Conservation (phyloP, 225 moss, liverwort and hornwort species). For the Bryoerythrophyllum caledonicum region DNA sequence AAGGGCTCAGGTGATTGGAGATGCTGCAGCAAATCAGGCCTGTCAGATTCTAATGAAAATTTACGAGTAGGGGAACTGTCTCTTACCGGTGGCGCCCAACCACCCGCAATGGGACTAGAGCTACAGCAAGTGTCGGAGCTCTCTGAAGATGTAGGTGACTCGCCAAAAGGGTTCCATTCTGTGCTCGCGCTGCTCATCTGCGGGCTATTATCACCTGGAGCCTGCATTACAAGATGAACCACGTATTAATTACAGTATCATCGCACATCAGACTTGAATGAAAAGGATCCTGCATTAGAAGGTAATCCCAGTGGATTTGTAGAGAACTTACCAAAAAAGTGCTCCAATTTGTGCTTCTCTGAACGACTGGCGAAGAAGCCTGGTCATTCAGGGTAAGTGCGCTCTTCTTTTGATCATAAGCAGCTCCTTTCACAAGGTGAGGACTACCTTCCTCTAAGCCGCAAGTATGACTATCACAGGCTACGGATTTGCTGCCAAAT, state of each 20-base stretch:
- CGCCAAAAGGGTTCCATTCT: constrained; percentile 47
- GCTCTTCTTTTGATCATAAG: constrained; percentile 13
- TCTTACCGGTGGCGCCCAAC: constrained; percentile 30
- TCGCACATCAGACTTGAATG: constrained; percentile 10
- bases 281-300: neutral
- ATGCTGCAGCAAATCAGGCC: neutral
- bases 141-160: constrained; percentile 36
- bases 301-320: neutral
- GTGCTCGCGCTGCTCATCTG: constrained; percentile 37
- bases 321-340: constrained; percentile 22
- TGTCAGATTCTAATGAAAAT: constrained; percentile 32
- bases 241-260: constrained; percentile 13
- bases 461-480: neutral
- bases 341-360: constrained; percentile 34
- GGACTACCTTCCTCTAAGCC: constrained; percentile 7
- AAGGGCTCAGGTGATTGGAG: constrained; percentile 17
- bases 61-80: constrained; percentile 26
- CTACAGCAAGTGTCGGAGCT: constrained; percentile 27
- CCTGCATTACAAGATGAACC: constrained; percentile 27
- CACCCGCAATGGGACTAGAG: constrained; percentile 28
- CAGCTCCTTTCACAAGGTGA: constrained; percentile 9
- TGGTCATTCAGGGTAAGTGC: constrained; percentile 4
- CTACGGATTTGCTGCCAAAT: constrained; percentile 28
- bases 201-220: constrained; percentile 34
- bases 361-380: constrained; percentile 27